Evolutionary conservation across 352 stramenopile species (phyloP).

Genomic region (Aphanomyces euteiches): DNA sequence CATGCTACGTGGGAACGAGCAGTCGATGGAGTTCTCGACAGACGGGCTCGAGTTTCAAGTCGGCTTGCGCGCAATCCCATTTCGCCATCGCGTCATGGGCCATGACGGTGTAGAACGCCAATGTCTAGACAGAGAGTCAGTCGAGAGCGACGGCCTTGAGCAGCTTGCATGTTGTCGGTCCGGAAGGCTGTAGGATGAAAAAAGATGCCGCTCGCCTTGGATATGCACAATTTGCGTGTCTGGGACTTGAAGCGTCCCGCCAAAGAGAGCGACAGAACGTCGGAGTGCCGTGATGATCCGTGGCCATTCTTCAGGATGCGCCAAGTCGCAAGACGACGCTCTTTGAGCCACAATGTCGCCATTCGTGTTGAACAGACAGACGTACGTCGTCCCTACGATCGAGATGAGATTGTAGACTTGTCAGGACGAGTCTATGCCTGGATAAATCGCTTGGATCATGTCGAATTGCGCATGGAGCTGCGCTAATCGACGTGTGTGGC

Average conservation of each 20-base stretch:
- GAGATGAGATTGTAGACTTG: background rate
- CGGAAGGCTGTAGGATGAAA: conserved; percentile 67
- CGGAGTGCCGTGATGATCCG: conserved; percentile 77
- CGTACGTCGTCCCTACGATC: conserved; percentile 55
- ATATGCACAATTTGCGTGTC: conserved; percentile 81
- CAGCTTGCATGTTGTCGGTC: background rate
- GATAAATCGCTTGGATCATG: conserved; percentile 64
- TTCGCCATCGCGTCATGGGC: conserved; percentile 62
- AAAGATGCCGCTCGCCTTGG: conserved; percentile 76
- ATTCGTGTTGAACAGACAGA: conserved; percentile 72
- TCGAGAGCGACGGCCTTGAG: no score
- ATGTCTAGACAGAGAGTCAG: conserved; percentile 41
- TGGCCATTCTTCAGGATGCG: conserved; percentile 70
- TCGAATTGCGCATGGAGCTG: conserved; percentile 76
- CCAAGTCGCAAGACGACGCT: background rate
- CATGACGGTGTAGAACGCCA: conserved; percentile 86
- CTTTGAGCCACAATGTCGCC: conserved; percentile 58
- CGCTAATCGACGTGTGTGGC: conserved; percentile 46
- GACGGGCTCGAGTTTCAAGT: conserved; percentile 71
- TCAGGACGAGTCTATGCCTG: conserved; percentile 29
- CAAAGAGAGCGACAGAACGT: conserved; percentile 73
- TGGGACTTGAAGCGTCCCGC: conserved; percentile 74
- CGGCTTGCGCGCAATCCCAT: conserved; percentile 74
- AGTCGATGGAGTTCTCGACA: conserved; percentile 71
- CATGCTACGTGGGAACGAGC: background rate